Evolutionary conservation across 2,329 filamentous ascomycete species (phyloP).

Genomic region (Nemania sp.): DNA sequence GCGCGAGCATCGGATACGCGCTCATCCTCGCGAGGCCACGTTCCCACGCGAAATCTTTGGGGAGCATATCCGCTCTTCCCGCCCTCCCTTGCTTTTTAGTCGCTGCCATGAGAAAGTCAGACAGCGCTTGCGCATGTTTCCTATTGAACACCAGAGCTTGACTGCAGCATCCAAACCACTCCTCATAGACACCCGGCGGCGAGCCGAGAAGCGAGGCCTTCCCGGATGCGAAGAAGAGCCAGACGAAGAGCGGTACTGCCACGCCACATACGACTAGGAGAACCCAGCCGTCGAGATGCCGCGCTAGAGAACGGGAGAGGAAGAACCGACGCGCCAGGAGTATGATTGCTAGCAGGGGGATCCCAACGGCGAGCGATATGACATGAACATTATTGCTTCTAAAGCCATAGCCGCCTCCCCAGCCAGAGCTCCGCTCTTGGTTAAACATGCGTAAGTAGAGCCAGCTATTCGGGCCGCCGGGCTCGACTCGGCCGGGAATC

Average conservation of each 20-base stretch:
- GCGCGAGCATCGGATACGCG: constrained; percentile 52
- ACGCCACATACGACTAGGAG: constrained; percentile 47
- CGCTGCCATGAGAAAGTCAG: constrained; percentile 43
- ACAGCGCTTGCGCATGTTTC: constrained; percentile 43
- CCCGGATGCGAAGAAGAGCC: constrained; percentile 51
- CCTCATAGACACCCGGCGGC: constrained; percentile 46
- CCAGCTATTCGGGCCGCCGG: constrained; percentile 49
- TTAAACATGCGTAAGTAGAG: constrained; percentile 51
- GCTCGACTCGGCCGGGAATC: constrained; percentile 39
- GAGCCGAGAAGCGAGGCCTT: constrained; percentile 49
- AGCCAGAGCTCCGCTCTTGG: constrained; percentile 50
- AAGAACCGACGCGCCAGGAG: constrained; percentile 41
- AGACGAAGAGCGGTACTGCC: constrained; percentile 47
- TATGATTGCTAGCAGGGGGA: constrained; percentile 44
- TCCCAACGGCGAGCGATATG: constrained; percentile 45
- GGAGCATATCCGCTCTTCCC: constrained; percentile 50
- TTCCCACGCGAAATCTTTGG: constrained; percentile 49
- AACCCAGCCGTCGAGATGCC: constrained; percentile 48
- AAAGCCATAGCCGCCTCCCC: constrained; percentile 50
- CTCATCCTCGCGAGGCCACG: constrained; percentile 49
- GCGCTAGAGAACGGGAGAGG: constrained; percentile 41
- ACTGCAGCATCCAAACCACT: constrained; percentile 51
- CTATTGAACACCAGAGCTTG: constrained; percentile 51
- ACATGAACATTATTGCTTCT: constrained; percentile 48
- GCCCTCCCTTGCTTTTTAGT: constrained; percentile 34